phyloP scores from a whole-genome alignment of 1,284 basidiomycete genomes.

The Ganoderma multipileum region DNA sequence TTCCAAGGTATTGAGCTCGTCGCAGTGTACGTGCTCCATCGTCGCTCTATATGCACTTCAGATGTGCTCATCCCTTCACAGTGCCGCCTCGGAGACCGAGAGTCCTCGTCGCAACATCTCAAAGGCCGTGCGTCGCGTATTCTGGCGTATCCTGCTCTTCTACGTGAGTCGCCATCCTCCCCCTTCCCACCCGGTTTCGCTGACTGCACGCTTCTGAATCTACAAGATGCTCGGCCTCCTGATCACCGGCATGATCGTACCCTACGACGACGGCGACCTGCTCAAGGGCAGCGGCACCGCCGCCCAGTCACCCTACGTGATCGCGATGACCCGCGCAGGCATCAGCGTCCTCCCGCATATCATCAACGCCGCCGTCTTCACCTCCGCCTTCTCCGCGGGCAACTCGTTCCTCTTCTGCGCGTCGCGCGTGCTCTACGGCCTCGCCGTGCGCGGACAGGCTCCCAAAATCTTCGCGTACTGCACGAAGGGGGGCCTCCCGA shows the following conservation, averaged over 20 bases:
- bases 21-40: conserved; percentile 59
- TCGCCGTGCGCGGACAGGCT: conserved; percentile 80
- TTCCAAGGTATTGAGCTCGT: conserved; percentile 88
- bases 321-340: conserved; percentile 80
- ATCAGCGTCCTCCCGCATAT: conserved; percentile 77
- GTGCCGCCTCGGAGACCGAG: conserved; percentile 76
- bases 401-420: conserved; percentile 84
- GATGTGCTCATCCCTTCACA: conserved; percentile 31
- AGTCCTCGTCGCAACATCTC: conserved; percentile 82
- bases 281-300: conserved; percentile 65
- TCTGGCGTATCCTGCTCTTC: conserved; percentile 81
- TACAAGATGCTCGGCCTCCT: conserved; percentile 69
- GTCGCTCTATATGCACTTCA: not conserved
- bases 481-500: conserved; percentile 78
- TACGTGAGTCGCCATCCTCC: conserved; percentile 50
- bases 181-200: too few species aligned
- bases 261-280: conserved; percentile 69
- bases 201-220: not conserved
- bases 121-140: conserved; percentile 82
- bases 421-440: conserved; percentile 84
- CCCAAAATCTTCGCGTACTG: conserved; percentile 68
- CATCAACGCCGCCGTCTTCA: conserved; percentile 73
- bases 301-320: conserved; percentile 80
- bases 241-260: conserved; percentile 83
- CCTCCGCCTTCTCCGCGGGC: conserved; percentile 84